These are phyloP conservation scores for Aspergillus pseudoglaucus DNA, from an alignment of 2,329 filamentous ascomycete genomes.

Conservation along the genomic window DNA sequence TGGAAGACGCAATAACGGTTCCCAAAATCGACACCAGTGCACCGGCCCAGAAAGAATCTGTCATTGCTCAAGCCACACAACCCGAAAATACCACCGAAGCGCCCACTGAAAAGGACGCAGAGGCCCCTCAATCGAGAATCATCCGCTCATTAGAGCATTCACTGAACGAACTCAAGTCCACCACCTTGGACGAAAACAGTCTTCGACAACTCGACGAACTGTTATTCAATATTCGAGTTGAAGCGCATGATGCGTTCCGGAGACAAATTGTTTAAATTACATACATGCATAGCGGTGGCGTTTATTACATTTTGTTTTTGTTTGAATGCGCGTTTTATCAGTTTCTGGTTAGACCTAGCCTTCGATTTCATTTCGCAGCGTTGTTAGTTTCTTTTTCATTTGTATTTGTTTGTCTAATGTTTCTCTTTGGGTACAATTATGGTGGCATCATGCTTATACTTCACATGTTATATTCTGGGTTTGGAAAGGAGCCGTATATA, in stretches of 20 bases:
- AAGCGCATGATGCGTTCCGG: constrained; percentile 64
- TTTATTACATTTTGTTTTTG: background rate
- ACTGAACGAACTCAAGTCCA: constrained; percentile 53
- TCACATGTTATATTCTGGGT: background rate
- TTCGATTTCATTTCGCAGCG: background rate
- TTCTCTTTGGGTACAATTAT: background rate
- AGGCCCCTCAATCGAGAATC: constrained; percentile 37
- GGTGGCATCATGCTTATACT: background rate
- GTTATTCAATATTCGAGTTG: constrained; percentile 69
- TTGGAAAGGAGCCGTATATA: background rate
- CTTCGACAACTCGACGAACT: constrained; percentile 69
- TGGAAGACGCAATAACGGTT: constrained; percentile 5
- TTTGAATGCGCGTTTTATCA: background rate
- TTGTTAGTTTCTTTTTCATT: background rate
- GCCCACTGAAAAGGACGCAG: background rate
- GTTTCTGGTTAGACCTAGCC: background rate
- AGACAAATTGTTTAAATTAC: constrained; percentile 34
- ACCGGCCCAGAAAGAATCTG: background rate
- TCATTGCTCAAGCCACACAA: constrained; percentile 12
- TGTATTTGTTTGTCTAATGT: background rate
- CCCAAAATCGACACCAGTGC: background rate
- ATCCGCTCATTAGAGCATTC: constrained; percentile 50
- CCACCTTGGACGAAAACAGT: constrained; percentile 57
- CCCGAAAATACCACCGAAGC: constrained; percentile 3
- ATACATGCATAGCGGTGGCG: background rate